Conservation (phyloP, 2,329 filamentous ascomycete genomes). For the Neopestalotiopsis rosae region DNA sequence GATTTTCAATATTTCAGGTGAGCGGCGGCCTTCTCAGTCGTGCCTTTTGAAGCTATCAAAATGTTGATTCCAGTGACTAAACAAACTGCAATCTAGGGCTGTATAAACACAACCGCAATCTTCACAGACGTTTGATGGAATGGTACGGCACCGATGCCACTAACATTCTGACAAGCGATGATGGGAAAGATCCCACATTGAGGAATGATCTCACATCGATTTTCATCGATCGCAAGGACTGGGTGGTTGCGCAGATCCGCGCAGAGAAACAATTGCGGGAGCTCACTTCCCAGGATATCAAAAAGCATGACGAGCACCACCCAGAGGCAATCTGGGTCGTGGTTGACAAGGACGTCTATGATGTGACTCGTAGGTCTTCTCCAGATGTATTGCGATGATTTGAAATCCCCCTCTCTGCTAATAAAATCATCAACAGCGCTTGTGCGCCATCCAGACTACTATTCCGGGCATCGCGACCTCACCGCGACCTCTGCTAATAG, state of each 20-base stretch:
- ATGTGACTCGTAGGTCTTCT: conserved; percentile 6
- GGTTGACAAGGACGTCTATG: neutral
- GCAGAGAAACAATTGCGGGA: neutral
- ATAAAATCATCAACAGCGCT: neutral
- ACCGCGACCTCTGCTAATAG: neutral
- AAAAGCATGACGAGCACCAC: neutral
- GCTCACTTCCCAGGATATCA: neutral
- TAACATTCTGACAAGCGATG: neutral
- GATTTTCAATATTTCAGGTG: conserved; percentile 5
- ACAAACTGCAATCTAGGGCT: neutral
- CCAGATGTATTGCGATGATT: neutral
- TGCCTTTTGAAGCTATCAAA: neutral
- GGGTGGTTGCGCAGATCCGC: neutral
- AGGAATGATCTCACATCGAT: neutral
- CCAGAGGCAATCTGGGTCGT: neutral
- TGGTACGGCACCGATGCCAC: conserved; percentile 7
- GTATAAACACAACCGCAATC: neutral
- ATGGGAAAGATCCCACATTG: neutral
- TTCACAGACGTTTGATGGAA: neutral
- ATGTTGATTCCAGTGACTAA: neutral
- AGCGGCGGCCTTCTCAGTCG: neutral
- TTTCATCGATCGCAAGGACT: neutral
- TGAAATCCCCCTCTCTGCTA: neutral
- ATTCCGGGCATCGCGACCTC: neutral
- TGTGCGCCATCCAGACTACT: conserved; percentile 2